These are phyloP conservation scores for Erythrobasidium hasegawianum DNA, from an alignment of 1,284 basidiomycete genomes.

Conservation along the genomic window DNA sequence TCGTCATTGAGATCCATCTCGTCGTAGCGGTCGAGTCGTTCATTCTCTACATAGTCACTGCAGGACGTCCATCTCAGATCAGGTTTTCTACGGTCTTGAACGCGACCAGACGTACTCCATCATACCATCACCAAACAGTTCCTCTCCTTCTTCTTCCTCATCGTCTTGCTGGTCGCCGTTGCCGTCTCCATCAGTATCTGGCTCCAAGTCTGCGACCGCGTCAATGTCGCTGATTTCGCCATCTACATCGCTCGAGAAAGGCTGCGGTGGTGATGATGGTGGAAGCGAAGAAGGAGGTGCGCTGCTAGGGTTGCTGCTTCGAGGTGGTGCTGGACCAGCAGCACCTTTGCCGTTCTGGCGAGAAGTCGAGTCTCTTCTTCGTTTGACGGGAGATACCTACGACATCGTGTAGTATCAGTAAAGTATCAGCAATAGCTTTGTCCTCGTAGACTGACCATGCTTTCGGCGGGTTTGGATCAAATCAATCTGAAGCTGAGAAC, in stretches of 20 bases:
- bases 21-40: slow-evolving; percentile 80
- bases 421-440: neutral
- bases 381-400: neutral
- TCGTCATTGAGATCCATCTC: slow-evolving; percentile 82
- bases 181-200: slow-evolving; percentile 54
- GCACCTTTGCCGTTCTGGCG: neutral
- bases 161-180: slow-evolving; percentile 63
- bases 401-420: neutral
- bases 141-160: slow-evolving; percentile 69
- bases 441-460: neutral
- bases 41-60: slow-evolving; percentile 84
- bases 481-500: no score
- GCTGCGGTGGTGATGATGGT: slow-evolving; percentile 73
- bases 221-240: slow-evolving; percentile 47
- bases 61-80: neutral
- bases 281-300: slow-evolving; percentile 61
- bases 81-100: neutral
- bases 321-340: slow-evolving; percentile 14
- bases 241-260: slow-evolving; percentile 78
- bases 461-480: neutral
- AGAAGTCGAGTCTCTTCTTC: neutral
- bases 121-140: slow-evolving; percentile 78
- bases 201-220: slow-evolving; percentile 57
- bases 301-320: slow-evolving; percentile 28
- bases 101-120: slow-evolving; percentile 61